phyloP scores from a whole-genome alignment of 352 stramenopile genomes.

The Phytophthora rubi region DNA sequence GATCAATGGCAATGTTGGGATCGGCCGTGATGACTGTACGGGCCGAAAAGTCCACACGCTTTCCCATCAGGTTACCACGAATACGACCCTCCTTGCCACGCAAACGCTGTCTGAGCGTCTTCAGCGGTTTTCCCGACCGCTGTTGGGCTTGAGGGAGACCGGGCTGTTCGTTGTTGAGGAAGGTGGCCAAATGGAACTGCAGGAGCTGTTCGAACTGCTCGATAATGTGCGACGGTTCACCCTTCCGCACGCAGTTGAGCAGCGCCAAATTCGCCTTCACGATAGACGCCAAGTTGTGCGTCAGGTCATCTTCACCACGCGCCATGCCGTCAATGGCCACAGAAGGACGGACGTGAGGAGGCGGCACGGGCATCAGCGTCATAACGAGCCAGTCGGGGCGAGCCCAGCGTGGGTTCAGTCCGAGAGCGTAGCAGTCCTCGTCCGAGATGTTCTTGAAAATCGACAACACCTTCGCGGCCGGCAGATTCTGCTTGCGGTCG shows the following conservation, averaged over 20 bases:
- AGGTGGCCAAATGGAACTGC: conserved; percentile 89
- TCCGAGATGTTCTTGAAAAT: conserved; percentile 98
- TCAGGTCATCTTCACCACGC: conserved; percentile 98
- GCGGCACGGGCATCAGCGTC: conserved; percentile 98
- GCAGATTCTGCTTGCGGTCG: conserved; percentile 97
- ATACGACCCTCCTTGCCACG: conserved; percentile 98
- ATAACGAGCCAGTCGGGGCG: conserved; percentile 99
- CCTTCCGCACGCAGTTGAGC: conserved; percentile 95
- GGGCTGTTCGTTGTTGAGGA: conserved; percentile 98
- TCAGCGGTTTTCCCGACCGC: conserved; percentile 96
- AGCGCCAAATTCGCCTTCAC: conserved; percentile 98
- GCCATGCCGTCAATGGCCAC: conserved; percentile 95
- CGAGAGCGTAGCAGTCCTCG: conserved; percentile 95
- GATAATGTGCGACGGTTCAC: conserved; percentile 96
- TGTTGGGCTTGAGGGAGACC: conserved; percentile 97
- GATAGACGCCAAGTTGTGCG: conserved; percentile 97
- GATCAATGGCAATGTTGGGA: conserved; percentile 99
- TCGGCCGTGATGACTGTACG: conserved; percentile 99
- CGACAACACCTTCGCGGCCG: conserved; percentile 94
- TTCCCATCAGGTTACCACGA: conserved; percentile 99
- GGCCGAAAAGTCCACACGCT: conserved; percentile 99
- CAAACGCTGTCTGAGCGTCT: conserved; percentile 96
- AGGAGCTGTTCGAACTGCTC: conserved; percentile 92
- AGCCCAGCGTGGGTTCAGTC: conserved; percentile 94
- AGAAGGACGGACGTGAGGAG: conserved; percentile 97